Evolutionary conservation across 306 rosid genomes (phyloP), one percentile per base, ranked within the genome.

Genomic region (Quercus robur): DNA sequence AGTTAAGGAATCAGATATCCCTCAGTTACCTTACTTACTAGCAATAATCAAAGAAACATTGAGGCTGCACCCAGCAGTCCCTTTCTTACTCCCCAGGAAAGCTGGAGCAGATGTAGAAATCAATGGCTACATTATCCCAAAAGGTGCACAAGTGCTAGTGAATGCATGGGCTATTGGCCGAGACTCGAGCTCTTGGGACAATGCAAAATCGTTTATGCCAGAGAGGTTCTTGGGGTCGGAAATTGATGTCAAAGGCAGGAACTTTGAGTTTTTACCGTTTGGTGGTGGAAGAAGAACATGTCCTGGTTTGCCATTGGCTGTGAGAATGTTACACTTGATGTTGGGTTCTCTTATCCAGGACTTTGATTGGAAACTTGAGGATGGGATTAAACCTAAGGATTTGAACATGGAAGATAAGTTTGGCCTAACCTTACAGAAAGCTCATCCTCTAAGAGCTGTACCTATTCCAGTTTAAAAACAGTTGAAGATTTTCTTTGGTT

Each of bases 341-440:
- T 56, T 90, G 82, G 93, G 89, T 9, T 84, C 89, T 0, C 68
- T 91, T 2, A 25, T 89, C 23, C 88, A 89, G 56, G 75, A 56
- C 8, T 89, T 89, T 78, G 89, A 86, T 72, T 91, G 94, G 97
- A 85, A 81, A 67, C 90, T 89, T 62, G 89, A 80, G 44, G 79
- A 76, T 57, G 78, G 82, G 20, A 19, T 72, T 56, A 30, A 75
- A 14, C 77, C 88, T 4, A 69, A 81, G 23, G 86, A 78, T 9
- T 14, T 91, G 86, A 77, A 86, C 66, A 74, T 88, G 84, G 90
- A 89, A 18, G 94, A 88, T 9, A 89, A 86, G 55, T 66, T 77
- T 80, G 91, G 92, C 0, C 49, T 90, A 26, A 79, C 86, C 10
- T 26, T 87, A 51, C 84, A 79, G 61, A 85, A 84, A 82, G 80